Evolutionary conservation across 2,329 filamentous ascomycete species (phyloP), one percentile per base, ranked within the genome.

Genomic region (Xylariaceae sp.): DNA sequence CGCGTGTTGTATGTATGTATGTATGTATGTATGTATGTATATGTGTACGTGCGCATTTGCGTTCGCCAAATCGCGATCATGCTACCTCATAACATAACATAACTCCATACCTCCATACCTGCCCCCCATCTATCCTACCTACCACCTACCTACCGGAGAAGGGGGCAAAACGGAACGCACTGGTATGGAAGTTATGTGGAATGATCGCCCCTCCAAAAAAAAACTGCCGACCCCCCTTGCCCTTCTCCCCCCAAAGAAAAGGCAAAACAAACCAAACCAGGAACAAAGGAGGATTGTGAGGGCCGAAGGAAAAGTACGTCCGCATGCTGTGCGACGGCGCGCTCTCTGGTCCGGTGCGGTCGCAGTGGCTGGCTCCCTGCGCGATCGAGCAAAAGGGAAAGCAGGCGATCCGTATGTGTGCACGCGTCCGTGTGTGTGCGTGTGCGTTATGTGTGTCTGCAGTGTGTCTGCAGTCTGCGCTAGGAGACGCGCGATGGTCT

Each of bases 321-420:
- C 32, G 9, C 14, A 37, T 37, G 32, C 32, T 12, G 32, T 37
- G 32, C 32, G 32, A 37, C 32, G 32, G 32, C 32, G 9, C 12
- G 32, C 32, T 37, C 32, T 37, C 26, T 29, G 10, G 26, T 10
- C 10, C 56, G 51, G 48, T 44, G 53, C 48, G 45, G 51, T 50
- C 55, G 47, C 48, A 32, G 51, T 32, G 47, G 42, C 43, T 57
- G 59, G 60, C 54, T 60, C 60, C 54, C 60, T 60, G 57, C 60
- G 57, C 59, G 59, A 60, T 62, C 59, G 59, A 59, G 56, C 44
- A 46, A 26, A 26, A 26, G 48, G 41, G 16, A 10, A 43, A 20
- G 10, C 18, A 19, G 41, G 41, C 41, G 41, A 20, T 43, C 2
- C 10, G 41, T 20, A 20, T 20, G n/a, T n/a, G 40, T 18, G 40